Base-by-base conservation (phyloP, 108 stramenopile genomes). In the Cyclotella baltica region DNA sequence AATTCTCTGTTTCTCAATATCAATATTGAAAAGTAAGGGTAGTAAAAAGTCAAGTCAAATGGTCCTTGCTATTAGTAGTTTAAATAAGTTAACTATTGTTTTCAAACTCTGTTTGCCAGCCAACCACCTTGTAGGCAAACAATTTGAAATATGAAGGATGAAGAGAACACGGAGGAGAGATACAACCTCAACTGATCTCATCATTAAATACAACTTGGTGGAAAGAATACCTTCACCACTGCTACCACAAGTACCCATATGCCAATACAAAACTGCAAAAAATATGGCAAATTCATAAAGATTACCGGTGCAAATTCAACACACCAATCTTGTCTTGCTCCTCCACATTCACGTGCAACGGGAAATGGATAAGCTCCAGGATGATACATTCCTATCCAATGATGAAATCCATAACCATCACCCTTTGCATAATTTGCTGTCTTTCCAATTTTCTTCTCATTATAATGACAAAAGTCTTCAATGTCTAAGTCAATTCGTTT, bases 261-360 rank as follows among this genome's bases (percentile, higher is more conserved):
- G 56, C 70, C 43, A 27, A n/a, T 56, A 16, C 38, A 72, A 28
- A 29, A 72, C 18, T 72, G 52, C 11, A 72, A n/a, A 27, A n/a
- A 72, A 18, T 59, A 59, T 23, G 36, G 57, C 18, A 37, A 29
- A 62, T 59, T 72, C 70, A 37, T 62, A 55, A n/a, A n/a, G n/a
- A n/a, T n/a, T n/a, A n/a, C n/a, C n/a, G n/a, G n/a, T n/a, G n/a
- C n/a, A n/a, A n/a, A 55, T 27, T 72, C 70, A 22, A 33, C 31
- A 15, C 22, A 53, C 18, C 27, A n/a, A 59, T 72, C 70, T 72
- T 72, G 70, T 25, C 70, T 37, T 59, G 70, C 40, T 59, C 70
- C 70, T n/a, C 59, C 61, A 27, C 22, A 30, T 13, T 23, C 57
- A 56, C 70, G 68, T 33, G 29, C 48, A 33, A 52, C 19, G 11